These are phyloP conservation scores for Mycena albidolilacea DNA, from an alignment of 768 basidiomycete genomes.

Conservation along the genomic window DNA sequence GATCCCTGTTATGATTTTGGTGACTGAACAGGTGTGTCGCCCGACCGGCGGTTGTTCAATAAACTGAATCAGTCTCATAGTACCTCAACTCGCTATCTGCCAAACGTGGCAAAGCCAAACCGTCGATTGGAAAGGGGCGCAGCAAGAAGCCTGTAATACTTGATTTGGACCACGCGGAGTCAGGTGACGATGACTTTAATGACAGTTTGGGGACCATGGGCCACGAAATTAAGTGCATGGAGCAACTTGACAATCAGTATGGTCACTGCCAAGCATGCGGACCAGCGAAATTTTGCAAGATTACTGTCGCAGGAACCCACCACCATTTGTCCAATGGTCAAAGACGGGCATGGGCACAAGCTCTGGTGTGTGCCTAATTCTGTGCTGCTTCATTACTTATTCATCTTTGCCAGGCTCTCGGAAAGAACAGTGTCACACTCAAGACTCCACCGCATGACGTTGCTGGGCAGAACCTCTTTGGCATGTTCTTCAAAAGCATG, in stretches of 20 bases:
- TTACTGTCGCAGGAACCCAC: conserved; percentile 3
- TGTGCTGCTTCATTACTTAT: background rate
- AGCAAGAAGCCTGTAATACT: conserved; percentile 7
- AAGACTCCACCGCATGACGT: conserved; percentile 11
- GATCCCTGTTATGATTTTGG: background rate
- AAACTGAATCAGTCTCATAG: background rate
- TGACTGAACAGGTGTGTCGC: background rate
- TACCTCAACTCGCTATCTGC: background rate
- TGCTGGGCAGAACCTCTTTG: conserved; percentile 4
- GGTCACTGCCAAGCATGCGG: no score
- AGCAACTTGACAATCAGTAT: no score
- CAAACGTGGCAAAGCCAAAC: background rate
- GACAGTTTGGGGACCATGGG: conserved; percentile 18
- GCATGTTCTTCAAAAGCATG: conserved; percentile 14
- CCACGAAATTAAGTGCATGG: no score
- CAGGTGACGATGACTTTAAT: conserved; percentile 1
- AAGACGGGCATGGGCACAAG: conserved; percentile 8
- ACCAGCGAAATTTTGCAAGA: conserved; percentile 7
- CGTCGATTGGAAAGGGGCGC: background rate
- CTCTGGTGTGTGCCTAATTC: background rate
- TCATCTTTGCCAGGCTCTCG: conserved; percentile 2
- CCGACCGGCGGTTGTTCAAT: no score
- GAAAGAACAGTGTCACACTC: conserved; percentile 21
- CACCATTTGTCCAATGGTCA: background rate
- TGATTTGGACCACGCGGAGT: conserved; percentile 13